Conservation (phyloP, 352 stramenopile genomes). For the Phytophthora meadii region DNA sequence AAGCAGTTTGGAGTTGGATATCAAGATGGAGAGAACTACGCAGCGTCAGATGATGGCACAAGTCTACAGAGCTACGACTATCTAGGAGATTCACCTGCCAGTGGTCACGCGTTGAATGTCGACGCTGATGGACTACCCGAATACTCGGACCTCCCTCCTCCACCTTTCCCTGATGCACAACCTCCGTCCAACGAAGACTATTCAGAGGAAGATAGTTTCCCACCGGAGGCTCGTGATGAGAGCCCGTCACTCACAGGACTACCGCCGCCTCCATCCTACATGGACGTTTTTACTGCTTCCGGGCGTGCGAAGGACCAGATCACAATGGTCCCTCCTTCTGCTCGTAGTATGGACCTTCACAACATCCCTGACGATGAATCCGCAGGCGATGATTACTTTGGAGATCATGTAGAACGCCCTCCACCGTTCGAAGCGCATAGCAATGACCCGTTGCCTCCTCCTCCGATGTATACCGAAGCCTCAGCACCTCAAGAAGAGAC, state of each 20-base stretch:
- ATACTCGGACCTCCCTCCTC: constrained; percentile 29
- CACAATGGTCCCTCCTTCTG: constrained; percentile 16
- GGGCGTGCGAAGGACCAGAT: constrained; percentile 38
- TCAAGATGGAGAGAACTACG: constrained; percentile 37
- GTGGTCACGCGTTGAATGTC: constrained; percentile 24
- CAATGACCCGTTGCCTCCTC: constrained; percentile 21
- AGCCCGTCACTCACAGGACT: constrained; percentile 37
- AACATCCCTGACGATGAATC: constrained; percentile 37
- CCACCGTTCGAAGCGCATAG: constrained; percentile 39
- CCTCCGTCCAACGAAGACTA: constrained; percentile 18
- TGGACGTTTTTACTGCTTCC: constrained; percentile 59
- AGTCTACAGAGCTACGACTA: constrained; percentile 49
- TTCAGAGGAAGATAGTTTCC: constrained; percentile 46
- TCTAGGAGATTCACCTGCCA: constrained; percentile 34
- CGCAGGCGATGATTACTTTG: constrained; percentile 23
- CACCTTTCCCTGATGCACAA: constrained; percentile 28
- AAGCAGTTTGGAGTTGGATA: constrained; percentile 22
- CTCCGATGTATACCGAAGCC: constrained; percentile 21
- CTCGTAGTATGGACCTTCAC: constrained; percentile 30
- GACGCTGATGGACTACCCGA: constrained; percentile 24
- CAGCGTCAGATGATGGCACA: constrained; percentile 40
- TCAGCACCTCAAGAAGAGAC: constrained; percentile 23
- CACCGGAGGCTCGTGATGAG: constrained; percentile 29
- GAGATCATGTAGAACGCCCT: constrained; percentile 27
- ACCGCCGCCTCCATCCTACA: constrained; percentile 58